Conservation (phyloP, 371 early-diverging fungal species). For the Synchytrium microbalum region DNA sequence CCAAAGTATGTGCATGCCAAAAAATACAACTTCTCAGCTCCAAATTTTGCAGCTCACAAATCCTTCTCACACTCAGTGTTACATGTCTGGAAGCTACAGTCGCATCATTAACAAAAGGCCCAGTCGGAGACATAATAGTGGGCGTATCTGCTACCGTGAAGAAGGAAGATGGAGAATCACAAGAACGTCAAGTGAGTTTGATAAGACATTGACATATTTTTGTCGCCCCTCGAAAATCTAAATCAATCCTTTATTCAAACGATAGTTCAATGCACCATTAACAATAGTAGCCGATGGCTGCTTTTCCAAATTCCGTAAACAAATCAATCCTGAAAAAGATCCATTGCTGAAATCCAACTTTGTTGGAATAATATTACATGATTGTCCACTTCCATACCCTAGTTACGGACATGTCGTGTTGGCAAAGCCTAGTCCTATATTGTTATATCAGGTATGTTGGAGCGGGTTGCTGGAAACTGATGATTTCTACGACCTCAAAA, state of each 20-base stretch:
- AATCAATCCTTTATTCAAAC: too few relatives aligned
- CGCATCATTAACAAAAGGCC: slow-evolving; percentile 7
- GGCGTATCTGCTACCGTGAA: slow-evolving; percentile 25
- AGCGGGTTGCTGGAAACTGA: neutral
- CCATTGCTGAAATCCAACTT: slow-evolving; percentile 57
- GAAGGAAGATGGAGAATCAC: slow-evolving; percentile 11
- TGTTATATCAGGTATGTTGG: slow-evolving; percentile 67
- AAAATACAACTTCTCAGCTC: neutral
- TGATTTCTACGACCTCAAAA: neutral
- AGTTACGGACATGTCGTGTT: slow-evolving; percentile 87
- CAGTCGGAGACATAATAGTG: slow-evolving; percentile 15
- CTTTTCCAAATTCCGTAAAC: slow-evolving; percentile 87
- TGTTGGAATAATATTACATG: slow-evolving; percentile 58
- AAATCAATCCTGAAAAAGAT: slow-evolving; percentile 47
- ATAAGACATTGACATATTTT: too few relatives aligned
- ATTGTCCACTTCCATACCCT: slow-evolving; percentile 67
- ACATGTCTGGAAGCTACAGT: slow-evolving; percentile 17
- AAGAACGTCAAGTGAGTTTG: too few relatives aligned
- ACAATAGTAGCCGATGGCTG: slow-evolving; percentile 86
- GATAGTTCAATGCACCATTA: slow-evolving; percentile 52
- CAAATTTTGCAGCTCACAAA: neutral
- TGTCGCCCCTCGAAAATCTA: too few relatives aligned
- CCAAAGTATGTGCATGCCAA: neutral
- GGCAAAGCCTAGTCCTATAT: slow-evolving; percentile 75
- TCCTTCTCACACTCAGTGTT: slow-evolving; percentile 8